Percentiles rank a stretch among this genome's conserved stretches.
Conservation (phyloP, 179 eudicot genomes). For the Camellia oleifera region DNA sequence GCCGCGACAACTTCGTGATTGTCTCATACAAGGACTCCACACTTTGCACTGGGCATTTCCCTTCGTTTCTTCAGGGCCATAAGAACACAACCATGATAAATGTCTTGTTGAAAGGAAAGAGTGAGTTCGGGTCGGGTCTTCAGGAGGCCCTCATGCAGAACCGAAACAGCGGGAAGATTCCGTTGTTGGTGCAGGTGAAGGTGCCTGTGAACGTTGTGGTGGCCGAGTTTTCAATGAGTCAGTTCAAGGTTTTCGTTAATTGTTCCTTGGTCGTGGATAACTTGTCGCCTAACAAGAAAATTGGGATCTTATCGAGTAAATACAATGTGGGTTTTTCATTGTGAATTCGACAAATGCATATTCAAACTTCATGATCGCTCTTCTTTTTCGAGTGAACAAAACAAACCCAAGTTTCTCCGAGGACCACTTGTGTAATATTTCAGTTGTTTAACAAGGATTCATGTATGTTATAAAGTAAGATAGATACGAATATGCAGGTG, state of each 20-base stretch:
- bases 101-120: conserved; percentile 35
- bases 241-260: conserved; percentile 33
- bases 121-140: conserved; percentile 32
- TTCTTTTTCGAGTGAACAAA: too few relatives aligned
- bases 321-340: conserved; percentile 15
- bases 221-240: conserved; percentile 24
- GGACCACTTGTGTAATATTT: background rate
- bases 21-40: conserved; percentile 28
- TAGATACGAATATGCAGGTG: background rate
- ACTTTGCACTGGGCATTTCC: conserved; percentile 48
- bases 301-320: conserved; percentile 30
- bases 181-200: conserved; percentile 42
- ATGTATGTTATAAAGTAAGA: background rate
- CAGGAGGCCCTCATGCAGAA: conserved; percentile 28
- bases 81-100: conserved; percentile 38
- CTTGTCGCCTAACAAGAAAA: conserved; percentile 43
- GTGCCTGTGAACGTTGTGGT: conserved; percentile 42
- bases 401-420: too few relatives aligned
- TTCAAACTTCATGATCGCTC: too few relatives aligned
- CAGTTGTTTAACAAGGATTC: background rate
- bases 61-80: conserved; percentile 41
- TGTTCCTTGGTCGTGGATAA: conserved; percentile 39
- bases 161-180: conserved; percentile 26
- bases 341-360: background rate
- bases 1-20: conserved; percentile 28